A percentile compares a stretch with the other conserved stretches of the same genome.
Evolutionary conservation across 306 rosid species (phyloP).

Genomic region (Corylus americana): DNA sequence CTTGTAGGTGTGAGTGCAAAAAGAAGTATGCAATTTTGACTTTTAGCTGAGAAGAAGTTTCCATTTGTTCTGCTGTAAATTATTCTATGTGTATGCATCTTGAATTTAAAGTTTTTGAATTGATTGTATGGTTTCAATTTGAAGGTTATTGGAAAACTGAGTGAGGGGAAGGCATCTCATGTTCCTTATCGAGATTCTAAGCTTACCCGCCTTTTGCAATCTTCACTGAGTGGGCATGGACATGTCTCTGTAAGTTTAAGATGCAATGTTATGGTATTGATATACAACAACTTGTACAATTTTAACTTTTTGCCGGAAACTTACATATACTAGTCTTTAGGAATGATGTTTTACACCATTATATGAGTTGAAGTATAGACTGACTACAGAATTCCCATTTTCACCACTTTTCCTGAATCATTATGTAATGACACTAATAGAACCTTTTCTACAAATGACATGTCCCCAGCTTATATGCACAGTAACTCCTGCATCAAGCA

Average conservation of each 20-base stretch:
- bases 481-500: slow-evolving; percentile 97
- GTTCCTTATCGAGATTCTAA: slow-evolving; percentile 99
- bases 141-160: slow-evolving; percentile 96
- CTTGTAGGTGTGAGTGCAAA: background rate
- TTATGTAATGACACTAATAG: slow-evolving; percentile 14
- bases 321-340: background rate
- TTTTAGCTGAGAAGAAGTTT: slow-evolving; percentile 1
- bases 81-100: background rate
- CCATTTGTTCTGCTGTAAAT: background rate
- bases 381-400: background rate
- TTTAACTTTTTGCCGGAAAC: background rate
- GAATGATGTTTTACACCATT: background rate
- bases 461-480: slow-evolving; percentile 94
- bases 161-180: slow-evolving; percentile 99
- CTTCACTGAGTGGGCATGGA: slow-evolving; percentile 94
- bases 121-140: slow-evolving; percentile 45
- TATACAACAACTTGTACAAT: background rate
- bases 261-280: slow-evolving; percentile 22
- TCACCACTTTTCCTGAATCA: background rate
- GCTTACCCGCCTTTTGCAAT: slow-evolving; percentile 96
- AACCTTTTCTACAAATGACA: slow-evolving; percentile 24
- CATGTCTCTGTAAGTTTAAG: slow-evolving; percentile 90
- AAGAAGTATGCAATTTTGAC: background rate
- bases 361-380: background rate
- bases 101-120: slow-evolving; percentile 11